Evolutionary conservation across 306 rosid genomes (phyloP).

Genomic region (Elaeagnus macrophylla): DNA sequence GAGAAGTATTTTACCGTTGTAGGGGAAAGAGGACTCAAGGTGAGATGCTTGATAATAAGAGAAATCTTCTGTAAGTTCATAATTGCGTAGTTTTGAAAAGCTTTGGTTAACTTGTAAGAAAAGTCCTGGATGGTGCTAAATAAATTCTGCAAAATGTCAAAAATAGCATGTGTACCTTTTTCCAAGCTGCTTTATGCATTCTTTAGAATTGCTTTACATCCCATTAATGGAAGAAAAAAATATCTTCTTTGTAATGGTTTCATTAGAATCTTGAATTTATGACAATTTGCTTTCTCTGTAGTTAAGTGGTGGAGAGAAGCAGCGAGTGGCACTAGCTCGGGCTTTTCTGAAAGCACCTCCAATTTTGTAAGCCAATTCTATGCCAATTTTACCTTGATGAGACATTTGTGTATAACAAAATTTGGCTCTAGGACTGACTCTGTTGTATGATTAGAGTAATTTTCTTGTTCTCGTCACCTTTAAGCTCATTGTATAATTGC

Average conservation of each 20-base stretch:
- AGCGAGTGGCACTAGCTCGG: conserved; percentile 95
- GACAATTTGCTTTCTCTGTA: conserved; percentile 28
- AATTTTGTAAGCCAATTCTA: conserved; percentile 49
- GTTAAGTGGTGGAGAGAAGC: conserved; percentile 98
- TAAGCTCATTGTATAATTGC: too few relatives aligned
- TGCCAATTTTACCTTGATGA: conserved; percentile 14
- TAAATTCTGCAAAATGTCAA: too few relatives aligned
- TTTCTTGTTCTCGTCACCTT: too few relatives aligned
- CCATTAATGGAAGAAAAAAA: background rate
- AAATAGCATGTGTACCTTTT: too few relatives aligned
- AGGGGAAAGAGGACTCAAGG: conserved; percentile 99
- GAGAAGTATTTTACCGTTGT: conserved; percentile 72
- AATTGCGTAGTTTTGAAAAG: too few relatives aligned
- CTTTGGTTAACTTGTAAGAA: too few relatives aligned
- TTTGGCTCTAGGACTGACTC: too few relatives aligned
- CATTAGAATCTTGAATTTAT: conserved; percentile 11
- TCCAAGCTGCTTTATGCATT: too few relatives aligned
- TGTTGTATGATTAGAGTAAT: too few relatives aligned
- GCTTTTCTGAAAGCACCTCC: conserved; percentile 91
- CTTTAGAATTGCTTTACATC: background rate
- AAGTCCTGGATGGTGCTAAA: too few relatives aligned
- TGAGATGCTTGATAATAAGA: conserved; percentile 16
- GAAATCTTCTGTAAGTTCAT: too few relatives aligned
- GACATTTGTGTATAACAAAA: too few relatives aligned
- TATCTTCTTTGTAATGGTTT: background rate